These are phyloP conservation scores for Wickerhamiella sorbophila DNA, from an alignment of 805 yeast species.

Conservation along the genomic window DNA sequence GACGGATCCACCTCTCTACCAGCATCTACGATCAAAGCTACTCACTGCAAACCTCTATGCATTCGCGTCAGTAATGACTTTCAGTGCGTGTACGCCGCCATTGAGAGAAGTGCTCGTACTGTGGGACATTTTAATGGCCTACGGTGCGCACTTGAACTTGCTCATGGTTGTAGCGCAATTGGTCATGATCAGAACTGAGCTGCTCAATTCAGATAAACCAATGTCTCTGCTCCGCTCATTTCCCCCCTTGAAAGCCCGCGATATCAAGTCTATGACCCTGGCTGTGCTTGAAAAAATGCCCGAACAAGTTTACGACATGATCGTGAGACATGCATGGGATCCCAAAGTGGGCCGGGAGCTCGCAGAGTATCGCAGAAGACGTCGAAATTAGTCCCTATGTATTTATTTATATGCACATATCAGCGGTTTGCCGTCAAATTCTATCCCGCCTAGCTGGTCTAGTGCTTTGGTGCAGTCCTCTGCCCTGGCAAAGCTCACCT, in stretches of 20 bases:
- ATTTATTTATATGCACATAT: not conserved
- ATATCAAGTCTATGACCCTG: constrained; percentile 61
- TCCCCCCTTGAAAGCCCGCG: constrained; percentile 57
- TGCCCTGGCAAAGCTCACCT: constrained; percentile 43
- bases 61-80: constrained; percentile 52
- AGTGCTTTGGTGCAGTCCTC: constrained; percentile 43
- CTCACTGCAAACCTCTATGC: constrained; percentile 79
- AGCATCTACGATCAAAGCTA: constrained; percentile 44
- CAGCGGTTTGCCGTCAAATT: constrained; percentile 1
- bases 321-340: constrained; percentile 52
- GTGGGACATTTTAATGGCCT: constrained; percentile 88
- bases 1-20: constrained; percentile 58
- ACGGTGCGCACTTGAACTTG: constrained; percentile 79
- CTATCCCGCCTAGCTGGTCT: constrained; percentile 41
- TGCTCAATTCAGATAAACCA: constrained; percentile 50
- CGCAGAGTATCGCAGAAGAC: constrained; percentile 5
- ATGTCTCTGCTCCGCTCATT: constrained; percentile 61
- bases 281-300: constrained; percentile 71
- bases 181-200: constrained; percentile 46
- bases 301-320: constrained; percentile 43
- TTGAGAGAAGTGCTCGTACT: constrained; percentile 55
- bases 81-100: constrained; percentile 83
- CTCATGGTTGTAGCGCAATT: constrained; percentile 74
- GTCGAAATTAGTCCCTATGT: not conserved
- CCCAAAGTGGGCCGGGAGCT: constrained; percentile 12